Evolutionary conservation across 1,284 basidiomycete genomes (phyloP), one percentile per base, ranked within the genome.

Genomic region (Fomitopsis palustris): DNA sequence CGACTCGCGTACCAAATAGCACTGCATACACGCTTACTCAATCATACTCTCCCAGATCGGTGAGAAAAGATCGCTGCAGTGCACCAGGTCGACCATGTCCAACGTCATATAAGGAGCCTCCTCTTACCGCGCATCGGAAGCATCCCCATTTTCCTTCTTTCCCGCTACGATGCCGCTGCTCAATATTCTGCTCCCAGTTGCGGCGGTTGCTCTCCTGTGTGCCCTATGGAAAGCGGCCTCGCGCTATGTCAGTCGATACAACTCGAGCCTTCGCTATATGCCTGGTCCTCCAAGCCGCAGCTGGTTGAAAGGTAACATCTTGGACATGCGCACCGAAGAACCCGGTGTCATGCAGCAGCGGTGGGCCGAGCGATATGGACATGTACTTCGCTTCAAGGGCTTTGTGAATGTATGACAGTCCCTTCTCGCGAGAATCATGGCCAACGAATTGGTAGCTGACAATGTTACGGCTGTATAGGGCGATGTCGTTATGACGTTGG

Each of bases 351-450:
- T 79, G 23, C 76, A 81, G 29, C 79, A 85, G 55, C 65, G 78
- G 66, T 90, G 88, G 87, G 68, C 77, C 0, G 65, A 74, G 43
- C 64, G 82, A 61, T 85, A 86, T 61, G 87, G 88, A 0, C 68
- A 62, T 8, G 82, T 79, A 0, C 63, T 87, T 53, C 77, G 69
- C 57, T 84, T 78, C 58, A 75, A 75, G 54, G 72, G 72, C 1
- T 64, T 82, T 1, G 71, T 86, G 37, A 74, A 75, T 33, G 86
- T 86, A 60, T 53, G 79, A 64, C 27, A 25, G 27, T 10, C 14
- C 6, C 17, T 27, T 27, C 7, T 6, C 45, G 17, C 25, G 4
- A 55, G 16, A 23, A 33, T 17, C 23, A 12, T 6, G 29, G 19
- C 19, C 6, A 17, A 38, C 17, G 35, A 29, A 10, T n/a, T n/a